Evolutionary conservation across 306 rosid species (phyloP).

Genomic region (Alnus glutinosa): DNA sequence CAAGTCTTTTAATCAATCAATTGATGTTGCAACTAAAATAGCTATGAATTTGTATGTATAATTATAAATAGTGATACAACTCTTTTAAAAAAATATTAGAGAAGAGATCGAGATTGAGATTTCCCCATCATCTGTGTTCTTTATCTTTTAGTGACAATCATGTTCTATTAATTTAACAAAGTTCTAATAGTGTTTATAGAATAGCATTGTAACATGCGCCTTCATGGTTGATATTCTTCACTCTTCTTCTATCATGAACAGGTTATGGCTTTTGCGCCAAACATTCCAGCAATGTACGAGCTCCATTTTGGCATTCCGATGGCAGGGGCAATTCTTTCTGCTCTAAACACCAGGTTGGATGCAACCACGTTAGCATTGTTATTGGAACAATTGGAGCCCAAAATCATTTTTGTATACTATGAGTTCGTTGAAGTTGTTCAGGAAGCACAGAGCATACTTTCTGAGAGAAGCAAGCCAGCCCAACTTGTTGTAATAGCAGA

Average conservation of each 20-base stretch:
- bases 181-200: no score
- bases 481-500: slow-evolving; percentile 50
- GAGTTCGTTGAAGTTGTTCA: slow-evolving; percentile 49
- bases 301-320: slow-evolving; percentile 80
- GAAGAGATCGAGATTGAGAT: no score
- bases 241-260: slow-evolving; percentile 27
- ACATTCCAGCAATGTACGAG: slow-evolving; percentile 76
- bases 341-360: slow-evolving; percentile 65
- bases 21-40: no score
- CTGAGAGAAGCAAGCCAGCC: slow-evolving; percentile 46
- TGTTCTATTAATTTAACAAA: no score
- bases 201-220: no score
- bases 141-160: no score
- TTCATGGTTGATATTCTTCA: background rate
- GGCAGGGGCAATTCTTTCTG: slow-evolving; percentile 76
- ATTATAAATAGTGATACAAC: no score
- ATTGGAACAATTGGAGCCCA: slow-evolving; percentile 59
- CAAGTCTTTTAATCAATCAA: no score
- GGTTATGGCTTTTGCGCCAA: slow-evolving; percentile 81
- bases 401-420: slow-evolving; percentile 58
- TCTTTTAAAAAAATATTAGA: no score
- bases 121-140: no score
- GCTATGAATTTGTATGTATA: no score
- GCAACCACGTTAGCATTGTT: slow-evolving; percentile 43
- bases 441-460: slow-evolving; percentile 37